These are phyloP conservation scores for Blumeriella jaapii DNA, from an alignment of 2,329 filamentous ascomycete genomes.

Conservation along the genomic window DNA sequence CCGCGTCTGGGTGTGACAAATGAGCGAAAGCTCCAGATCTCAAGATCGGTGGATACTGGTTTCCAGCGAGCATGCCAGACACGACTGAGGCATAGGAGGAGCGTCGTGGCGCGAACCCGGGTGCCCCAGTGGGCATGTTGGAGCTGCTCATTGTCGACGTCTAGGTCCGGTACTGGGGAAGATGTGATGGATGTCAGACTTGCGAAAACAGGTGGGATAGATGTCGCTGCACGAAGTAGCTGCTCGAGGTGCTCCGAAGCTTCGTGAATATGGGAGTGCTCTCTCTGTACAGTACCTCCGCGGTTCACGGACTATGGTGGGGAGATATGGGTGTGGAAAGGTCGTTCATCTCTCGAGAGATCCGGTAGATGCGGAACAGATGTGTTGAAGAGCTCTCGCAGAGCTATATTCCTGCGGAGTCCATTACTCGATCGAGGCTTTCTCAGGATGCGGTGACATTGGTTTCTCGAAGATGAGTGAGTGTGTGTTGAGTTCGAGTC, in stretches of 20 bases:
- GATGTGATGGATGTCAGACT: neutral
- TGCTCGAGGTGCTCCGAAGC: neutral
- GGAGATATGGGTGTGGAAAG: slow-evolving; percentile 11
- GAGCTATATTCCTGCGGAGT: slow-evolving; percentile 14
- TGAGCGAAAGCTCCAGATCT: slow-evolving; percentile 26
- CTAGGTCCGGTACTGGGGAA: neutral
- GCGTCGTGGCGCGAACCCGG: slow-evolving; percentile 35
- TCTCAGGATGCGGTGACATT: no score
- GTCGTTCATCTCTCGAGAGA: slow-evolving; percentile 16
- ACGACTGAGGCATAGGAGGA: slow-evolving; percentile 52
- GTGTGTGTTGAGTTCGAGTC: neutral
- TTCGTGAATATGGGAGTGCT: neutral
- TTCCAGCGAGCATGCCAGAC: slow-evolving; percentile 34
- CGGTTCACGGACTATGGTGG: slow-evolving; percentile 13
- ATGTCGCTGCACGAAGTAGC: slow-evolving; percentile 1
- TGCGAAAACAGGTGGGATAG: slow-evolving; percentile 1
- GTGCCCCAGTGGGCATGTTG: slow-evolving; percentile 27
- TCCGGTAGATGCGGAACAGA: slow-evolving; percentile 4
- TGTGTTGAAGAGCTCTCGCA: slow-evolving; percentile 16
- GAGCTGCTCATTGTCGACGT: slow-evolving; percentile 17
- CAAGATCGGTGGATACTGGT: slow-evolving; percentile 8
- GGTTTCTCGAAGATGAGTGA: no score
- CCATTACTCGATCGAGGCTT: slow-evolving; percentile 9
- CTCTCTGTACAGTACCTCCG: neutral
- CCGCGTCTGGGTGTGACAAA: slow-evolving; percentile 19